Evolutionary conservation across 192 early-diverging fungal genomes (phyloP).

Genomic region (Gamsiella multidivaricata): DNA sequence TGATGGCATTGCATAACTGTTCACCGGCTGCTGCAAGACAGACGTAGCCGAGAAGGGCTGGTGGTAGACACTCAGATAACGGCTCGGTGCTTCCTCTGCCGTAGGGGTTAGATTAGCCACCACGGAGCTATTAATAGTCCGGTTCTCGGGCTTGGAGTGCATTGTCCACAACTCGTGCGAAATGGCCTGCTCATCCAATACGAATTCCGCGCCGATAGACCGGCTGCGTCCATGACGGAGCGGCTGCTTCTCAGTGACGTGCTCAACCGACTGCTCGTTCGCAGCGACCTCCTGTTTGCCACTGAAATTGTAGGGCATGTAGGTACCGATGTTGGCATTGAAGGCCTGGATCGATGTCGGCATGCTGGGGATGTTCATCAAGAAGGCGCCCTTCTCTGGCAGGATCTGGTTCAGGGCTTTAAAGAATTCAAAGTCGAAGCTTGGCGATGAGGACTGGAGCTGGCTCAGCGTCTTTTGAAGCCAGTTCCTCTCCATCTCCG

Average conservation of each 20-base stretch:
- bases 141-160: constrained; percentile 29
- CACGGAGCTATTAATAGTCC: constrained; percentile 14
- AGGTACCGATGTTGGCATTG: constrained; percentile 49
- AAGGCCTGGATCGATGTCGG: constrained; percentile 48
- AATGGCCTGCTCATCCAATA: constrained; percentile 46
- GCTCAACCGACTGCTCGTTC: neutral
- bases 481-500: constrained; percentile 53
- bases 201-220: constrained; percentile 20
- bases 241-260: constrained; percentile 25
- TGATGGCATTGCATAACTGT: constrained; percentile 41
- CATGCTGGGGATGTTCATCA: constrained; percentile 54
- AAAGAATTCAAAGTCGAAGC: constrained; percentile 42
- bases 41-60: constrained; percentile 50
- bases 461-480: constrained; percentile 57
- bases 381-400: constrained; percentile 49
- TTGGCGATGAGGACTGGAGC: constrained; percentile 46
- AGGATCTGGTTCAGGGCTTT: constrained; percentile 48
- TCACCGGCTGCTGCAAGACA: constrained; percentile 46
- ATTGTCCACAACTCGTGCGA: constrained; percentile 39
- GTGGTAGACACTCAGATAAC: constrained; percentile 46
- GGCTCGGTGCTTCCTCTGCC: constrained; percentile 35
- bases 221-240: constrained; percentile 17
- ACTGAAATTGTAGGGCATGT: constrained; percentile 52
- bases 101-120: neutral
- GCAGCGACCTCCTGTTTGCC: constrained; percentile 28